Evolutionary conservation across 352 stramenopile species (phyloP), one percentile per base, ranked within the genome.

Genomic region (Phytophthora fragariae): DNA sequence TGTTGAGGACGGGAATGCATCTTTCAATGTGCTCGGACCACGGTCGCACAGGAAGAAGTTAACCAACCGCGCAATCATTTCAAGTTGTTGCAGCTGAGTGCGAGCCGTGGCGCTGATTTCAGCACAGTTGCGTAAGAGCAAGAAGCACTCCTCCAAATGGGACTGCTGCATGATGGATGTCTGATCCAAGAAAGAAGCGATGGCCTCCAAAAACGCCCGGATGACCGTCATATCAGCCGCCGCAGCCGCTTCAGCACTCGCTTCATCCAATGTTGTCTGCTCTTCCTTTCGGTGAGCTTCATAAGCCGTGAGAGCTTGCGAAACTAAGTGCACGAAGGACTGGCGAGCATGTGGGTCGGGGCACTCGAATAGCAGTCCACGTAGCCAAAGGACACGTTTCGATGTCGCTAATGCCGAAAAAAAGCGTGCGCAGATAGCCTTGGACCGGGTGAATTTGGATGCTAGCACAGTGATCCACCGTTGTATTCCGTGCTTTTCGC

Each of bases 111-210:
- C n/a, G 29, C 80, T 92, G 41, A 86, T 77, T 54, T 93, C 84
- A 27, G 87, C 89, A 52, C 85, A 86, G 65, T 96, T 93, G 57
- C 89, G 85, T 15, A 96, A 76, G 1, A 96, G 78, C 81, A 94
- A 91, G 67, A 96, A 96, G 56, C 85, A 94, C 52, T 97, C 92
- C 62, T 97, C 90, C 68, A 97, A 77, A 71, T 95, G 89, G 8
- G 85, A 88, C 46, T 94, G 90, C 66, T 96, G 86, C 67, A 86
- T 80, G 24, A 92, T 88, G 0, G 88, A 86, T 8, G 85, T 94
- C 61, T 92, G 81, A 63, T 94, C 86, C 60, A 95, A 65, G 47
- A 92, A 94, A 44, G 76, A 80, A 37, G 79, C 76, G 53, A 93
- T 75, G 8, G 77, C 57, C 49, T 85, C 74, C 41, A 93, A 61